These are phyloP conservation scores for Cryptococcus jaspeensis DNA, from an alignment of 1,284 basidiomycete genomes.

Conservation along the genomic window DNA sequence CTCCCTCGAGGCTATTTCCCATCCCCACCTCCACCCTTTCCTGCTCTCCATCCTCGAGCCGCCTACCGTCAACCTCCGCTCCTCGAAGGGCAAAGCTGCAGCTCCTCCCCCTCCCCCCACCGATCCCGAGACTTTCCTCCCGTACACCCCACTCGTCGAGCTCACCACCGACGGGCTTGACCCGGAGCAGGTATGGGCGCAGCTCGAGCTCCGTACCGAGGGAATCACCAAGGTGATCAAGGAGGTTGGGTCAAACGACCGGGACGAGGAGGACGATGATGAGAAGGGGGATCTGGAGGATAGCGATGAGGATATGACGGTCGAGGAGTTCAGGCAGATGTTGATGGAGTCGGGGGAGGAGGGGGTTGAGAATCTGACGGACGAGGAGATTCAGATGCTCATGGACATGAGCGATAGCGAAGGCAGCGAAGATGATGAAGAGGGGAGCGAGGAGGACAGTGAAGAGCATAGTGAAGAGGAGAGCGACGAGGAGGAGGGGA, in stretches of 20 bases:
- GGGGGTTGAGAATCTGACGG: slow-evolving; percentile 21
- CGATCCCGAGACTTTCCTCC: slow-evolving; percentile 53
- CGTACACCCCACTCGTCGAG: slow-evolving; percentile 70
- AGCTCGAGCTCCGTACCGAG: slow-evolving; percentile 74
- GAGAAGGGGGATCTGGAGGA: slow-evolving; percentile 32
- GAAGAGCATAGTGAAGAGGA: slow-evolving; percentile 21
- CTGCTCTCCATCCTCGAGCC: slow-evolving; percentile 63
- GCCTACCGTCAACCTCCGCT: slow-evolving; percentile 57
- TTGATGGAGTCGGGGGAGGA: slow-evolving; percentile 28
- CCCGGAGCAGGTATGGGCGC: slow-evolving; percentile 87
- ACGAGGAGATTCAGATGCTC: slow-evolving; percentile 24
- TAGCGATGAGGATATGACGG: slow-evolving; percentile 39
- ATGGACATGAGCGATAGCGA: slow-evolving; percentile 1
- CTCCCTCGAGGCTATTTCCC: slow-evolving; percentile 62
- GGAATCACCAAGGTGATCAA: slow-evolving; percentile 48
- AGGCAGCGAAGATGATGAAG: slow-evolving; percentile 5
- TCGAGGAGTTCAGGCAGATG: slow-evolving; percentile 43
- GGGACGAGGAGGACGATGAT: slow-evolving; percentile 30
- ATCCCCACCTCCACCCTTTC: slow-evolving; percentile 65
- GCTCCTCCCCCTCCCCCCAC: slow-evolving; percentile 42
- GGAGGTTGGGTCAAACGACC: slow-evolving; percentile 34
- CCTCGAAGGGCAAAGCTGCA: slow-evolving; percentile 53
- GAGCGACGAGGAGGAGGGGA: slow-evolving; percentile 17
- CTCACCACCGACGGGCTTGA: slow-evolving; percentile 82
- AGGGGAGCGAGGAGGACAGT: slow-evolving; percentile 15